Percentiles rank a stretch among this genome's conserved stretches.
phyloP scores from a whole-genome alignment of 2,329 filamentous ascomycete species.

The Colletotrichum scovillei region DNA sequence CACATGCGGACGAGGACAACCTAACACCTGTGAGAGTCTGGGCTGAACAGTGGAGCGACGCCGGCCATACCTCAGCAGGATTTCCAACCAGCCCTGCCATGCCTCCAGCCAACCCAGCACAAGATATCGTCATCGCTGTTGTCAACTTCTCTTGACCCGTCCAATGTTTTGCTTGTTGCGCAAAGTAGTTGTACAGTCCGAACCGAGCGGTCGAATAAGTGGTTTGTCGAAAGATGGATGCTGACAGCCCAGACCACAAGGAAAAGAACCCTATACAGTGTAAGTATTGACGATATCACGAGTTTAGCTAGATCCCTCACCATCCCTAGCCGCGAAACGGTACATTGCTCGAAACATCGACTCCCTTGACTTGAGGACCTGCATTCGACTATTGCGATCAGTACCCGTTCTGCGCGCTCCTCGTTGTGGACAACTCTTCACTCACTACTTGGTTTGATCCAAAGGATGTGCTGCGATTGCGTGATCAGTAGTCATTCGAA shows the following conservation, averaged over 20 bases:
- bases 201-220: conserved; percentile 59
- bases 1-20: conserved; percentile 58
- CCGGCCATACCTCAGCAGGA: conserved; percentile 49
- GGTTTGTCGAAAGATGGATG: conserved; percentile 55
- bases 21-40: conserved; percentile 20
- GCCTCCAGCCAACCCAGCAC: conserved; percentile 53
- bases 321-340: conserved; percentile 52
- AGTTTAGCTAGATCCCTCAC: conserved; percentile 37
- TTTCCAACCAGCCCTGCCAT: conserved; percentile 58
- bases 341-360: conserved; percentile 53
- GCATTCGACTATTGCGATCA: conserved; percentile 50
- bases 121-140: conserved; percentile 47
- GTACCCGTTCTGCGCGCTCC: neutral
- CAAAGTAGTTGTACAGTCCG: conserved; percentile 52
- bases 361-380: conserved; percentile 53
- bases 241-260: conserved; percentile 56
- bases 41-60: neutral
- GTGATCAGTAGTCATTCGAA: neutral
- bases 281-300: neutral
- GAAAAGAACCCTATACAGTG: conserved; percentile 49
- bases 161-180: conserved; percentile 41
- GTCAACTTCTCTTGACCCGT: conserved; percentile 46
- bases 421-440: neutral
- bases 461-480: conserved; percentile 51
- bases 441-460: conserved; percentile 58